Evolutionary conservation across 371 early-diverging fungal genomes (phyloP).

Genomic region (Mucor ambiguus): DNA sequence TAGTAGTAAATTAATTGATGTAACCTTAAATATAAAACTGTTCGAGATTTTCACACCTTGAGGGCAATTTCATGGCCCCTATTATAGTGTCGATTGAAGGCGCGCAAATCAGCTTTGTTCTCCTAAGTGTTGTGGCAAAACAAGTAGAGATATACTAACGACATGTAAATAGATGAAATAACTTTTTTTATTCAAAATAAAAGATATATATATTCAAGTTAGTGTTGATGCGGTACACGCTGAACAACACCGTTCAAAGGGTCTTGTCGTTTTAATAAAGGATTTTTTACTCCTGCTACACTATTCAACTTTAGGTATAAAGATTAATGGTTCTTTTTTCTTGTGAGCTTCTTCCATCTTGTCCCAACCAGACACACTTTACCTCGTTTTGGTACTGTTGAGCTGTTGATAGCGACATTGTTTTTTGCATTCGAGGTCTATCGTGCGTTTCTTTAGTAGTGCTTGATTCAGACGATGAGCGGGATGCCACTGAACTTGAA

Average conservation of each 20-base stretch:
- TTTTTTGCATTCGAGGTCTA: slow-evolving; percentile 18
- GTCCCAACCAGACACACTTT: neutral
- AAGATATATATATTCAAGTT: neutral
- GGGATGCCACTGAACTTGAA: slow-evolving; percentile 9
- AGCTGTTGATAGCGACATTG: slow-evolving; percentile 16
- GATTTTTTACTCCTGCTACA: neutral
- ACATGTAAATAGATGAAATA: neutral
- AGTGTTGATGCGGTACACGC: slow-evolving; percentile 13
- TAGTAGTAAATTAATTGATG: neutral
- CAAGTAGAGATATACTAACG: neutral
- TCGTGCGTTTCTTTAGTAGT: slow-evolving; percentile 3
- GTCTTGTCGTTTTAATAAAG: neutral
- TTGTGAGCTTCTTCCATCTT: neutral
- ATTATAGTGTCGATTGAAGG: slow-evolving; percentile 1
- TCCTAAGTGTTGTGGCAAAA: neutral
- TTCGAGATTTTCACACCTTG: neutral
- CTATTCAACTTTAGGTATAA: slow-evolving; percentile 3
- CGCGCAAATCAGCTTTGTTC: neutral
- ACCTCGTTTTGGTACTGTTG: slow-evolving; percentile 15
- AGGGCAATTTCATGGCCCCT: neutral
- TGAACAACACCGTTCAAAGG: slow-evolving; percentile 23
- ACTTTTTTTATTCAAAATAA: neutral
- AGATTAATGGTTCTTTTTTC: slow-evolving; percentile 1
- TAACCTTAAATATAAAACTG: slow-evolving; percentile 3
- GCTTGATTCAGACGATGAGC: slow-evolving; percentile 15